Conservation (phyloP, 441 rosid genomes). For the Metrosideros polymorpha region DNA sequence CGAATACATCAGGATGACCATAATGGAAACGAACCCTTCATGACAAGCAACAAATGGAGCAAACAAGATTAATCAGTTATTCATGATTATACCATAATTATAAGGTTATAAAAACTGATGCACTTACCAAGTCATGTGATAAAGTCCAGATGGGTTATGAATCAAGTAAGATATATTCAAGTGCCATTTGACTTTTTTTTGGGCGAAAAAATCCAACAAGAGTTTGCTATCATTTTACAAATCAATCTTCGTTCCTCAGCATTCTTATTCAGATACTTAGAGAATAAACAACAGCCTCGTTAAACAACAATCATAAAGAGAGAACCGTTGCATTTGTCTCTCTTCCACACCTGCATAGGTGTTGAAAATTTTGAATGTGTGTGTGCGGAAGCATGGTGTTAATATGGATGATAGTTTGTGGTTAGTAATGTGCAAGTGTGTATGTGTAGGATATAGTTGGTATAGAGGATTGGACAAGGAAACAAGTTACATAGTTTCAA, state of each 20-base stretch:
- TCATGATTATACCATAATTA: too few relatives aligned
- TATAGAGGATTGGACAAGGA: too few relatives aligned
- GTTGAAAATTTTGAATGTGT: too few relatives aligned
- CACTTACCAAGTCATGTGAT: not conserved
- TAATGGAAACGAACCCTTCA: conserved; percentile 97
- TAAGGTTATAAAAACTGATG: too few relatives aligned
- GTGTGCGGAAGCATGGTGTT: too few relatives aligned
- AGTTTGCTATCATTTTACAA: not conserved
- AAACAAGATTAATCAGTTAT: not conserved
- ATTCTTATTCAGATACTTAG: not conserved
- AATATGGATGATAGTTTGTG: too few relatives aligned
- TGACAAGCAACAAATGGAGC: conserved; percentile 1
- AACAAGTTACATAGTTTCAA: too few relatives aligned
- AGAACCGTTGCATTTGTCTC: not conserved
- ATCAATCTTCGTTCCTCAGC: not conserved
- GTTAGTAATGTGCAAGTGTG: too few relatives aligned
- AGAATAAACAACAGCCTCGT: not conserved
- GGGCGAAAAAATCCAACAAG: not conserved
- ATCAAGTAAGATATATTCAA: not conserved
- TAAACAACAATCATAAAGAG: too few relatives aligned
- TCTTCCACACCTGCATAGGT: too few relatives aligned
- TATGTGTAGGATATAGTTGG: too few relatives aligned
- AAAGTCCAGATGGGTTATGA: not conserved
- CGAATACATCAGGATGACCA: conserved; percentile 99
- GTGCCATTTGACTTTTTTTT: not conserved